These are phyloP conservation scores for Chalciporus piperatus DNA, from an alignment of 768 basidiomycete genomes.

Conservation along the genomic window DNA sequence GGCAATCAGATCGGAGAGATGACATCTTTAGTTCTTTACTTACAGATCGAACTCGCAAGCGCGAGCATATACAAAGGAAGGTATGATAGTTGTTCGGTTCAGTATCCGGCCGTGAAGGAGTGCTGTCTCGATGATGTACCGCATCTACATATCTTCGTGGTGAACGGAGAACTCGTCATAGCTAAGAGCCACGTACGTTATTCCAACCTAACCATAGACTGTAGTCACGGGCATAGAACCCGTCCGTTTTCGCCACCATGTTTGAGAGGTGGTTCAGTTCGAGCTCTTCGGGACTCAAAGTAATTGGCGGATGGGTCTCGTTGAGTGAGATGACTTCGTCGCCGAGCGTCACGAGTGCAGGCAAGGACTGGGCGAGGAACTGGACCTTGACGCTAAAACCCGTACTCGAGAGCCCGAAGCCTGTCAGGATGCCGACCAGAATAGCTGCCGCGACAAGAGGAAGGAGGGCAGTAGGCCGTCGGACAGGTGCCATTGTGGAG, in stretches of 20 bases:
- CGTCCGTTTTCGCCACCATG: constrained; percentile 39
- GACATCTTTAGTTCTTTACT: neutral
- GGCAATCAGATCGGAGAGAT: neutral
- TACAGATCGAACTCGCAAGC: constrained; percentile 39
- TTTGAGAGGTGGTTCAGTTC: constrained; percentile 31
- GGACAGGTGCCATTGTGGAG: neutral
- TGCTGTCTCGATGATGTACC: constrained; percentile 47
- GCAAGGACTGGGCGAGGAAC: constrained; percentile 15
- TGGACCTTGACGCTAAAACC: constrained; percentile 13
- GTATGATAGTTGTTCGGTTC: constrained; percentile 43
- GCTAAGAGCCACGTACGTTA: constrained; percentile 30
- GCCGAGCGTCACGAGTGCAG: constrained; percentile 6
- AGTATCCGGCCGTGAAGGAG: constrained; percentile 42
- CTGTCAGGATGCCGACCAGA: constrained; percentile 28
- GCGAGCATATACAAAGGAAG: constrained; percentile 47
- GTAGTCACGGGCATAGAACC: constrained; percentile 45
- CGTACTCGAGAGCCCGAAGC: constrained; percentile 21
- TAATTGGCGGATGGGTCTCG: constrained; percentile 1
- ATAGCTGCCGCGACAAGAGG: constrained; percentile 20
- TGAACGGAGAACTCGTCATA: neutral
- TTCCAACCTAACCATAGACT: constrained; percentile 51
- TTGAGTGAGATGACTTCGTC: constrained; percentile 15
- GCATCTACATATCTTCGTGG: constrained; percentile 31
- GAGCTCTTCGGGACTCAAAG: constrained; percentile 7
- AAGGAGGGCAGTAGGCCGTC: neutral